Conservation (phyloP, 2,329 filamentous ascomycete genomes). For the Zasmidium cellare region DNA sequence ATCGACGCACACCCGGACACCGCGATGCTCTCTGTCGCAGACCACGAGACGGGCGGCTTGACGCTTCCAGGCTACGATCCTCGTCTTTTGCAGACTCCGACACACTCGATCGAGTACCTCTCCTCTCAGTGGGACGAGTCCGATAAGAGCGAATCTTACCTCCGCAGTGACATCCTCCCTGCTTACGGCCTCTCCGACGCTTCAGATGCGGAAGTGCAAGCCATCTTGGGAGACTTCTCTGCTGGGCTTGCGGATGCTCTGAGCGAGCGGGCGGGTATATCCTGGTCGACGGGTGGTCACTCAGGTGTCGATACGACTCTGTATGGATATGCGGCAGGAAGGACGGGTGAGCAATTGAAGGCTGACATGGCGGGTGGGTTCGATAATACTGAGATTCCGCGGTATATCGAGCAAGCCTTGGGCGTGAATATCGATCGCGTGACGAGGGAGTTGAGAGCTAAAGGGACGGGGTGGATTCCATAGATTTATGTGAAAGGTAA, state of each 20-base stretch:
- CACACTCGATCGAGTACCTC: conserved; percentile 36
- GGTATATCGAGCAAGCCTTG: conserved; percentile 31
- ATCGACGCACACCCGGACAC: conserved; percentile 43
- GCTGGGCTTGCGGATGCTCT: conserved; percentile 34
- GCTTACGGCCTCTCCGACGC: conserved; percentile 19
- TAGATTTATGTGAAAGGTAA: background rate
- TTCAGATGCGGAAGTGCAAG: conserved; percentile 32
- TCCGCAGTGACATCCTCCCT: conserved; percentile 24
- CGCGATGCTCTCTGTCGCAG: conserved; percentile 42
- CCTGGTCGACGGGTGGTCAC: conserved; percentile 41
- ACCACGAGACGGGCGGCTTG: conserved; percentile 44
- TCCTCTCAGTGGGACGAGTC: conserved; percentile 35
- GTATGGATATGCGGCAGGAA: conserved; percentile 35
- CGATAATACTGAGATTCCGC: conserved; percentile 36
- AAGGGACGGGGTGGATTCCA: background rate
- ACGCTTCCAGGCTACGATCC: conserved; percentile 42
- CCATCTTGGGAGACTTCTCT: conserved; percentile 27
- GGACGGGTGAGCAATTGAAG: conserved; percentile 26
- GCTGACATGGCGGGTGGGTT: conserved; percentile 29
- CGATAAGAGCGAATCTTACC: conserved; percentile 31
- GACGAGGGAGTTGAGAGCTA: conserved; percentile 25
- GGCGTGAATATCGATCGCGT: conserved; percentile 29
- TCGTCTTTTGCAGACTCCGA: conserved; percentile 31
- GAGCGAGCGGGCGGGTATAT: conserved; percentile 34
- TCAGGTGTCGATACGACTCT: conserved; percentile 40